These are phyloP conservation scores for Vitis hybrid DNA, from an alignment of 177 flowering plant genomes.

Conservation along the genomic window DNA sequence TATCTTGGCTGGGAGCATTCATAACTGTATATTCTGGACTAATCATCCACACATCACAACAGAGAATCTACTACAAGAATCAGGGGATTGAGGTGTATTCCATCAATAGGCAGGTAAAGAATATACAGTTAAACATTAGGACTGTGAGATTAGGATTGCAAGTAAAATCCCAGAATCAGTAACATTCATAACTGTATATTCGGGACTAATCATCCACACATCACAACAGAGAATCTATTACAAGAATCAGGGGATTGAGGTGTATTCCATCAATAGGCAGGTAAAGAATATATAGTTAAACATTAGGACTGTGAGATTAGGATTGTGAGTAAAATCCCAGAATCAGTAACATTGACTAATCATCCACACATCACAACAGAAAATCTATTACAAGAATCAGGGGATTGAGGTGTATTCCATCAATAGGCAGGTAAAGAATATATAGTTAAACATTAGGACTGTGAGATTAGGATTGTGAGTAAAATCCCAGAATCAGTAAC, in stretches of 20 bases:
- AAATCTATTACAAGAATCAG: not conserved
- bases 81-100: not conserved
- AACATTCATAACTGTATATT: not conserved
- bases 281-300: not conserved
- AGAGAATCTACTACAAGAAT: not conserved
- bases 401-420: not conserved
- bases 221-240: not conserved
- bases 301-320: not conserved
- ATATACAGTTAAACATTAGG: not conserved
- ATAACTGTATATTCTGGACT: not conserved
- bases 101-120: not conserved
- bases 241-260: not conserved
- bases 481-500: not conserved
- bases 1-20: too few species aligned
- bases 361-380: not conserved
- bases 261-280: not conserved
- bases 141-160: too few species aligned
- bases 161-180: not conserved
- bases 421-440: not conserved
- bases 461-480: too few species aligned
- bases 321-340: not conserved
- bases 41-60: not conserved
- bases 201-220: not conserved
- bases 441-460: not conserved
- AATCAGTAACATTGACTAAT: not conserved